Evolutionary conservation across 495 filamentous ascomycete genomes (phyloP).

Genomic region (Delitschia confertaspora): DNA sequence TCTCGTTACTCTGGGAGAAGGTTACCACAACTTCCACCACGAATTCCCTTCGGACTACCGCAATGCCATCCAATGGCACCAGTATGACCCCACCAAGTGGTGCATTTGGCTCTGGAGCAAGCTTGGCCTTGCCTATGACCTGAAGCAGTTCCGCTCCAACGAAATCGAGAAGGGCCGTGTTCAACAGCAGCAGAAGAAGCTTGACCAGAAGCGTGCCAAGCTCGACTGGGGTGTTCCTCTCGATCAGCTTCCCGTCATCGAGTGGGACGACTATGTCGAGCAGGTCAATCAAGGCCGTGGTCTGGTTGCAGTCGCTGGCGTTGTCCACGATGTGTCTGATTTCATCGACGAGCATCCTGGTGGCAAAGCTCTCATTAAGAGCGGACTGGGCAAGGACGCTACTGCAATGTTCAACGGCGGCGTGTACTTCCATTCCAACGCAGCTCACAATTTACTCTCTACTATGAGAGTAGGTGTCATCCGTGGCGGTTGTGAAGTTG

Average conservation of each 20-base stretch:
- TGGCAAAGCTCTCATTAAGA: constrained; percentile 89
- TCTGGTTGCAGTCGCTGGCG: constrained; percentile 82
- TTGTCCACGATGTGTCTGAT: constrained; percentile 87
- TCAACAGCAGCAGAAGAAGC: constrained; percentile 97
- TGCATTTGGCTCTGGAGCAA: constrained; percentile 90
- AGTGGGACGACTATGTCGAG: constrained; percentile 90
- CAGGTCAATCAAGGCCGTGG: constrained; percentile 82
- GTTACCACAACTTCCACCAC: constrained; percentile 99
- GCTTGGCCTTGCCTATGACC: constrained; percentile 83
- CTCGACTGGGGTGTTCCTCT: constrained; percentile 95
- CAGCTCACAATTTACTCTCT: constrained; percentile 90
- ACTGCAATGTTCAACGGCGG: constrained; percentile 99
- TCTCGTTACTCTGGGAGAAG: constrained; percentile 90
- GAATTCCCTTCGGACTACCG: constrained; percentile 99
- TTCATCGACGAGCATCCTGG: constrained; percentile 98
- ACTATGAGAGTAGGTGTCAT: constrained; percentile 97
- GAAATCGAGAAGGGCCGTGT: constrained; percentile 98
- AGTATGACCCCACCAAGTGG: constrained; percentile 99
- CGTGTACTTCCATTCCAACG: constrained; percentile 96
- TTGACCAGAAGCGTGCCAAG: constrained; percentile 85
- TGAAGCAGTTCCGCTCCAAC: constrained; percentile 96
- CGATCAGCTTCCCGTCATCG: constrained; percentile 87
- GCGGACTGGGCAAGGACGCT: constrained; percentile 92
- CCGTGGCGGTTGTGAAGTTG: constrained; percentile 91
- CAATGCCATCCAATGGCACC: constrained; percentile 95